Conservation (phyloP, 345 rosid genomes). For the Salix caprea region DNA sequence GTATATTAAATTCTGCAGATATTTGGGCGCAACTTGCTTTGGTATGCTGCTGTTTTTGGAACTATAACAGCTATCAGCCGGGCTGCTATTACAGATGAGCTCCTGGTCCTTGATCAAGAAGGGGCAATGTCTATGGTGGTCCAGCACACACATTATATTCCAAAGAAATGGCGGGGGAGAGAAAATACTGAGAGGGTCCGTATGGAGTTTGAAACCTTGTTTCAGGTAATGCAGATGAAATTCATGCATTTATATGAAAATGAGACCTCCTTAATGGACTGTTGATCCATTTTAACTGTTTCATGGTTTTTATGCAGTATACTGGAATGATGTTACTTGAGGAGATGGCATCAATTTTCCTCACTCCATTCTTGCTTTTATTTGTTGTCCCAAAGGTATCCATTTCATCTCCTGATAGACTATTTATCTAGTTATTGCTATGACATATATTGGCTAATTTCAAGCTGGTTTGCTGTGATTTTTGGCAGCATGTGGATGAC, state of each 20-base stretch:
- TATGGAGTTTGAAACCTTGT: slow-evolving; percentile 78
- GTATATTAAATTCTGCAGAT: slow-evolving; percentile 49
- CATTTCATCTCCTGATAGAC: slow-evolving; percentile 7
- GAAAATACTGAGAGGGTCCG: slow-evolving; percentile 77
- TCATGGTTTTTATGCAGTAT: slow-evolving; percentile 49
- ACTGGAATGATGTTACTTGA: slow-evolving; percentile 96
- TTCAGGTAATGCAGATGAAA: slow-evolving; percentile 57
- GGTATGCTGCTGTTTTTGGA: slow-evolving; percentile 99
- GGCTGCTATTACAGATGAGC: slow-evolving; percentile 81
- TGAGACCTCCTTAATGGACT: background rate
- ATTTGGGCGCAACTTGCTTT: slow-evolving; percentile 89
- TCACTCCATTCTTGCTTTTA: slow-evolving; percentile 83
- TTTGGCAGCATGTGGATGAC: slow-evolving; percentile 85
- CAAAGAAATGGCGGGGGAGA: slow-evolving; percentile 93
- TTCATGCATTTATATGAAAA: background rate
- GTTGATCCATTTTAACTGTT: slow-evolving; percentile 7
- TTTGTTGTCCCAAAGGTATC: slow-evolving; percentile 84
- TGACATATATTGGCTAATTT: background rate
- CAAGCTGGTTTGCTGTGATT: slow-evolving; percentile 11
- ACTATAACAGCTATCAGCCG: slow-evolving; percentile 96
- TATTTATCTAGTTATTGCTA: background rate
- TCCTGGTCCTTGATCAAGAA: slow-evolving; percentile 85
- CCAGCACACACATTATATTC: slow-evolving; percentile 93
- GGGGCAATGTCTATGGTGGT: slow-evolving; percentile 85
- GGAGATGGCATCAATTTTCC: slow-evolving; percentile 96